A percentile compares a stretch with the other conserved stretches of the same genome.
phyloP scores from a whole-genome alignment of 73 alveolate species.

The Uronychia setigera region DNA sequence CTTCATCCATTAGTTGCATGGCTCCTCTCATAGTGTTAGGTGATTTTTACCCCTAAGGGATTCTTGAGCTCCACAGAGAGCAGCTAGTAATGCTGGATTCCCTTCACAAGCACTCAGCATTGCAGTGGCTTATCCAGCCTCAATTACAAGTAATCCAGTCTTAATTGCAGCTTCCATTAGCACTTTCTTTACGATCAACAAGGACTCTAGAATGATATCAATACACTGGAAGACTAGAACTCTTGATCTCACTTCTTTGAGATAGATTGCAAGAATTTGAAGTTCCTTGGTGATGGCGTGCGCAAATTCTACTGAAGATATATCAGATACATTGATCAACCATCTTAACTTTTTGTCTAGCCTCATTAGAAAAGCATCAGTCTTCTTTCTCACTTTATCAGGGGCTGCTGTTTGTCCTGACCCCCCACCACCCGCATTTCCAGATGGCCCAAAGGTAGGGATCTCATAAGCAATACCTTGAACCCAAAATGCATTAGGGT shows the following conservation, averaged over 20 bases:
- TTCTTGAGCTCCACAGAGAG: constrained; percentile 1
- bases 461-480: constrained; percentile 63
- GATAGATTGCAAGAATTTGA: constrained; percentile 55
- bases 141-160: constrained; percentile 31
- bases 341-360: constrained; percentile 49
- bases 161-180: constrained; percentile 64
- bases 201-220: constrained; percentile 70
- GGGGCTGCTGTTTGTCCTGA: constrained; percentile 13
- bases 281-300: constrained; percentile 44
- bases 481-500: constrained; percentile 48
- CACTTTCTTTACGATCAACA: constrained; percentile 71
- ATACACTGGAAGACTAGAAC: constrained; percentile 68
- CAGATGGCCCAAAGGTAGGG: constrained; percentile 11
- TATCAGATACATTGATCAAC: constrained; percentile 14
- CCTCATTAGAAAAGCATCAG: constrained; percentile 54
- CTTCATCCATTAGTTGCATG: constrained; percentile 15
- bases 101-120: constrained; percentile 15
- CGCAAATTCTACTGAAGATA: constrained; percentile 48
- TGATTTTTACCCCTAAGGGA: neutral
- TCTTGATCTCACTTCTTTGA: constrained; percentile 60
- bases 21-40: constrained; percentile 10
- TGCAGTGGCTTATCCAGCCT: constrained; percentile 14
- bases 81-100: constrained; percentile 23
- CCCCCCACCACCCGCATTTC: constrained; percentile 7
- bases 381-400: constrained; percentile 61